A percentile compares a stretch with the other conserved stretches of the same genome.
Conservation (phyloP, 139 green algal species). For the Marvania coccoides region DNA sequence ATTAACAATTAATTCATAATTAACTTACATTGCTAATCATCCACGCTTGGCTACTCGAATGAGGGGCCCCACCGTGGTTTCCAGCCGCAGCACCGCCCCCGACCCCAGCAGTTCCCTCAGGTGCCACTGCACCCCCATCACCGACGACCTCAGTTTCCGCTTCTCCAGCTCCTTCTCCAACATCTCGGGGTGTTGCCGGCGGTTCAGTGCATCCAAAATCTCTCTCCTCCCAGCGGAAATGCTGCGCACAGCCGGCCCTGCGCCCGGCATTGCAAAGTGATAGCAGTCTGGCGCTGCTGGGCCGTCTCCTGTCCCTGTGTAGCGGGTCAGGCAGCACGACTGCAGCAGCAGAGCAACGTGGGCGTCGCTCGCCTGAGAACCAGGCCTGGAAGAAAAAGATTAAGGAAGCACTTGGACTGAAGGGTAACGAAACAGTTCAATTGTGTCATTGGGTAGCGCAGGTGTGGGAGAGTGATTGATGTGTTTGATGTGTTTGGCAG, state of each 20-base stretch:
- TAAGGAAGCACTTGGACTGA: too few relatives aligned
- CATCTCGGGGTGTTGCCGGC: constrained; percentile 28
- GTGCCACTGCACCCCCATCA: constrained; percentile 34
- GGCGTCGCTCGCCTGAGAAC: constrained; percentile 13
- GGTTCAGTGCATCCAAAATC: constrained; percentile 22
- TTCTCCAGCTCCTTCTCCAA: constrained; percentile 34
- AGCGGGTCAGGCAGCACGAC: constrained; percentile 18
- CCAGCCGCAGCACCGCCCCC: constrained; percentile 13
- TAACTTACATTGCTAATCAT: too few relatives aligned
- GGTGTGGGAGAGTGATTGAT: too few relatives aligned
- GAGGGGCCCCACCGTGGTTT: constrained; percentile 33
- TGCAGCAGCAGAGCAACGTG: constrained; percentile 36
- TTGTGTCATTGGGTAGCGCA: too few relatives aligned
- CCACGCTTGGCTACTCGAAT: constrained; percentile 20
- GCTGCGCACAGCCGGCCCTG: constrained; percentile 24
- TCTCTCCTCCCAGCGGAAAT: constrained; percentile 26
- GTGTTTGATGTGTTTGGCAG: too few relatives aligned
- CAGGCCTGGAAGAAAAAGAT: not conserved
- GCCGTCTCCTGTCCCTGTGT: not conserved
- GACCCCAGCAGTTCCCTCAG: constrained; percentile 34
- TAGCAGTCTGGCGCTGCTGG: constrained; percentile 8
- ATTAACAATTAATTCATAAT: not conserved
- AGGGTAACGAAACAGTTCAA: too few relatives aligned
- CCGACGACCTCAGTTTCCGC: constrained; percentile 18
- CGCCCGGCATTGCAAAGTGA: constrained; percentile 29